Percentiles rank a stretch among this genome's conserved stretches.
phyloP scores from a whole-genome alignment of 169 alveolate genomes.

The Theileria sp. region DNA sequence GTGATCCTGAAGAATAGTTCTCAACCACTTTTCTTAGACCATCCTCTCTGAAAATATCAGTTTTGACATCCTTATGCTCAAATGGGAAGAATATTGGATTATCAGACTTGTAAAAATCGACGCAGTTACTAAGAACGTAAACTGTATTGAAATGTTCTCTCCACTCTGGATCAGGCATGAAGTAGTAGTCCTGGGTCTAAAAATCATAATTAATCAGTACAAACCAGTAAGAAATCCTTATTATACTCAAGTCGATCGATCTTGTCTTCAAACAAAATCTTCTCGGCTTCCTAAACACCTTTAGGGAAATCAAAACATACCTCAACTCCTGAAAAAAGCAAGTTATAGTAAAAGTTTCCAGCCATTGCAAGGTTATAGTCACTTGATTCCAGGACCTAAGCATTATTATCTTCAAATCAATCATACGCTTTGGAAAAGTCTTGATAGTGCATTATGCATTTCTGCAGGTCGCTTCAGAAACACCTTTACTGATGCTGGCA shows the following conservation, averaged over 20 bases:
- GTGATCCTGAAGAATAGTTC: neutral
- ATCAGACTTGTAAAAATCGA: slow-evolving; percentile 6
- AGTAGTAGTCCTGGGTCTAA: slow-evolving; percentile 41
- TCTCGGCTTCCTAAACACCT: slow-evolving; percentile 18
- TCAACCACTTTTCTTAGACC: neutral
- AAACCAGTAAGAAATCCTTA: slow-evolving; percentile 18
- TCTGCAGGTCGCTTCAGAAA: slow-evolving; percentile 94
- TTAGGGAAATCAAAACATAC: neutral
- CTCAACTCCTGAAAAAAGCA: slow-evolving; percentile 21
- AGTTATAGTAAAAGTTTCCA: slow-evolving; percentile 44
- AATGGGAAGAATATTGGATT: slow-evolving; percentile 46
- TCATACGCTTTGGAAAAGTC: slow-evolving; percentile 77
- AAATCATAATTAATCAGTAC: neutral
- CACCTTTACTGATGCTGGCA: slow-evolving; percentile 84
- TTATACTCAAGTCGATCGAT: neutral
- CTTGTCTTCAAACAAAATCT: slow-evolving; percentile 9
- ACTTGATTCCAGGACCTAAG: slow-evolving; percentile 38
- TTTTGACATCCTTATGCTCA: slow-evolving; percentile 35
- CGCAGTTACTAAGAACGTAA: slow-evolving; percentile 22
- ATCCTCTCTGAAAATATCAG: slow-evolving; percentile 46
- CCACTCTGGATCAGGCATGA: slow-evolving; percentile 36
- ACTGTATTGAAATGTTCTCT: slow-evolving; percentile 41
- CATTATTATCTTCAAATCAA: slow-evolving; percentile 24
- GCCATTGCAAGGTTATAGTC: slow-evolving; percentile 28
- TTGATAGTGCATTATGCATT: slow-evolving; percentile 81